These are phyloP conservation scores for Stipa capillata DNA, from an alignment of 176 grass and related monocot genomes.

Conservation along the genomic window DNA sequence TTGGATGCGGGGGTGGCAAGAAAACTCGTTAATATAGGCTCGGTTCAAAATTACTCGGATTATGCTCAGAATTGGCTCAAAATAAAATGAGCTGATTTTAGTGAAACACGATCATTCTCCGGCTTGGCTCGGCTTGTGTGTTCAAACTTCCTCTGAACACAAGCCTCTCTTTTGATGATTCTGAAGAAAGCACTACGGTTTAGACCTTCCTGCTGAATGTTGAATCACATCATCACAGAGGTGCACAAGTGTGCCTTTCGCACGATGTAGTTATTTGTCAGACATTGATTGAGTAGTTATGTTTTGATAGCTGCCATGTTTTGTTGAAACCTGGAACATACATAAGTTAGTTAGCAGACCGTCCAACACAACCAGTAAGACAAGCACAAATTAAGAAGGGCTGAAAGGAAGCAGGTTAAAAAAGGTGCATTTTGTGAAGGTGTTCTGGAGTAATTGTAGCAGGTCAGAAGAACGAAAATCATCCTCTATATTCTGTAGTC, in stretches of 20 bases:
- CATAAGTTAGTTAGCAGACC: background rate
- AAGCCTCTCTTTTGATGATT: background rate
- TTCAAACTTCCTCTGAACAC: background rate
- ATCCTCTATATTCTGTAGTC: background rate
- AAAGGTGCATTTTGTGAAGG: background rate
- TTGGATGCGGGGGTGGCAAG: no score
- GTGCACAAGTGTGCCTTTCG: constrained; percentile 89
- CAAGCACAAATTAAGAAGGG: background rate
- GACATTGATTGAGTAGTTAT: constrained; percentile 98
- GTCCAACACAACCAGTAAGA: background rate
- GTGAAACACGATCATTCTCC: no score
- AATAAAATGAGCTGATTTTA: no score
- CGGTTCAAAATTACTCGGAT: no score
- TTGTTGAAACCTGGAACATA: constrained; percentile 78
- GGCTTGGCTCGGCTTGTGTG: no score
- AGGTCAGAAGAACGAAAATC: background rate
- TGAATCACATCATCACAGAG: constrained; percentile 98
- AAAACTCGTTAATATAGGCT: no score
- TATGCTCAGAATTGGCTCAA: no score
- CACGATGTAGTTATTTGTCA: constrained; percentile 95
- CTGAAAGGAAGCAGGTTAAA: background rate
- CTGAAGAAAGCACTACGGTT: background rate
- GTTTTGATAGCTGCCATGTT: constrained; percentile 95
- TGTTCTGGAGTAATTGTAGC: background rate
- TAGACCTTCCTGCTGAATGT: constrained; percentile 77